Percentiles rank a stretch among this genome's conserved stretches.
These are phyloP conservation scores for Podaxis pistillaris DNA, from an alignment of 768 basidiomycete genomes.

Conservation along the genomic window DNA sequence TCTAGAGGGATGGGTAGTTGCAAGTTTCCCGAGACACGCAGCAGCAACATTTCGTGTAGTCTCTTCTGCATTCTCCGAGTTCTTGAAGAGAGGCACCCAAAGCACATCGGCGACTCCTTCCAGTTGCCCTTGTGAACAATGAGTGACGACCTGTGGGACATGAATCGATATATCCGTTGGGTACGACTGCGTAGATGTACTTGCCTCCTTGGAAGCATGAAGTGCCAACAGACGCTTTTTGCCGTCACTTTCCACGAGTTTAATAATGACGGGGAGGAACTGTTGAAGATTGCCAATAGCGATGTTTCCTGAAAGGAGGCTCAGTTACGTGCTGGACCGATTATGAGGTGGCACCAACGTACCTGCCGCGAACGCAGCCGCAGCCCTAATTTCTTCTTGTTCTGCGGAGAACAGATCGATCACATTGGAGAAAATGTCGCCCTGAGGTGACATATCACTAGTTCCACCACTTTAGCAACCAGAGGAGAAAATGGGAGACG, in stretches of 20 bases:
- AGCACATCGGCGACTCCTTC: constrained; percentile 86
- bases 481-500: not conserved
- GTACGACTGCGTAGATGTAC: constrained; percentile 12
- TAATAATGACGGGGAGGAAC: constrained; percentile 85
- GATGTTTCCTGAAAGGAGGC: constrained; percentile 68
- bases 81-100: constrained; percentile 91
- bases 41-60: constrained; percentile 93
- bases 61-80: constrained; percentile 88
- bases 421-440: constrained; percentile 72
- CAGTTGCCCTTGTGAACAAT: constrained; percentile 81
- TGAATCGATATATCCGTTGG: not conserved
- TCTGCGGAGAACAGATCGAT: constrained; percentile 75
- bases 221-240: constrained; percentile 83
- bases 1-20: constrained; percentile 84
- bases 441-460: constrained; percentile 85
- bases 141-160: constrained; percentile 78
- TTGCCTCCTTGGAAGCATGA: constrained; percentile 90
- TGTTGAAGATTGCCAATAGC: constrained; percentile 89
- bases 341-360: constrained; percentile 19
- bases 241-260: constrained; percentile 69
- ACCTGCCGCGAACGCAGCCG: constrained; percentile 95
- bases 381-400: constrained; percentile 83
- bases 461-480: constrained; percentile 1
- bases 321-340: not conserved
- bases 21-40: constrained; percentile 94